These are phyloP conservation scores for Oryza brachyantha DNA, from an alignment of 176 grass and related monocot genomes.

Conservation along the genomic window DNA sequence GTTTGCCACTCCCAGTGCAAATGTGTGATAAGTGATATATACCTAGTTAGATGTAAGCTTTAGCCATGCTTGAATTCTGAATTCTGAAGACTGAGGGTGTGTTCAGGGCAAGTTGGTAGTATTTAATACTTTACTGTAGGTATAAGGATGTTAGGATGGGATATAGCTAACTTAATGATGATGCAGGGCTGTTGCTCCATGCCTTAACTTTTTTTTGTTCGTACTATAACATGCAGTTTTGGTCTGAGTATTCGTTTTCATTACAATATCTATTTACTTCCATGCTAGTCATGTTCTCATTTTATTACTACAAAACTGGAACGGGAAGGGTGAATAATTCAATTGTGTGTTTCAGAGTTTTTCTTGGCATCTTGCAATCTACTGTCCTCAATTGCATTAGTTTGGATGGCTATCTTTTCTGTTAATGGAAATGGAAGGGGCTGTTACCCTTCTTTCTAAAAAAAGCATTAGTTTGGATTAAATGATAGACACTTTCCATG, in stretches of 20 bases:
- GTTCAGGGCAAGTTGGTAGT: neutral
- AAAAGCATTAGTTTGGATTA: too few species aligned
- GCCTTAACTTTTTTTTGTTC: neutral
- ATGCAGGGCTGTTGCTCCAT: neutral
- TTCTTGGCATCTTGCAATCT: neutral
- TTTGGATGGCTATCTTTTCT: too few species aligned
- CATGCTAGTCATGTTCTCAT: neutral
- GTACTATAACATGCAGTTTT: neutral
- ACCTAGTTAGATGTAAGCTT: neutral
- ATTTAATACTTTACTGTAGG: neutral
- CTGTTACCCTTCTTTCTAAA: too few species aligned
- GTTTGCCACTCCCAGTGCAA: neutral
- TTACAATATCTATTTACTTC: neutral
- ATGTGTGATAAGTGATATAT: neutral
- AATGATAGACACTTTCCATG: neutral
- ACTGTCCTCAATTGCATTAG: neutral
- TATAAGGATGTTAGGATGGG: neutral
- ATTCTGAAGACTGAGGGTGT: neutral
- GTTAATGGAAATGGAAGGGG: too few species aligned
- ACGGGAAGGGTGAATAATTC: too few species aligned
- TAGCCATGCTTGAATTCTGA: neutral
- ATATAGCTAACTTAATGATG: neutral
- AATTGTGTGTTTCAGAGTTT: constrained; percentile 7
- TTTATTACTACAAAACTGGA: constrained; percentile 7
- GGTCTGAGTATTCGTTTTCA: neutral